Conservation (phyloP, 805 yeast genomes). For the Ogataea sp. region DNA sequence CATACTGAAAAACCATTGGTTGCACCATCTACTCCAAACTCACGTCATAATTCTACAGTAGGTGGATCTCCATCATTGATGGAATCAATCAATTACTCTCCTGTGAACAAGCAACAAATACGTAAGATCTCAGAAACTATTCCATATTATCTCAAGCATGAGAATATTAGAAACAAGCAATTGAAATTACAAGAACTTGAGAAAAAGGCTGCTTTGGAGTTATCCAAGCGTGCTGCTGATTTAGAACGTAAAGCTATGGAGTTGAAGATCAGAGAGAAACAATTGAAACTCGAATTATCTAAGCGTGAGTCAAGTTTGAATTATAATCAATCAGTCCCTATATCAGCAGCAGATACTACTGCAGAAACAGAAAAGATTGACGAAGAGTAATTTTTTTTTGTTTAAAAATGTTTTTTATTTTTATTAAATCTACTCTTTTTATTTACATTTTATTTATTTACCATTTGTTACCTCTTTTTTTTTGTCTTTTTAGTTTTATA, state of each 20-base stretch:
- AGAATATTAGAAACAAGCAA: conserved; percentile 64
- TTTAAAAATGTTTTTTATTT: neutral
- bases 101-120: conserved; percentile 48
- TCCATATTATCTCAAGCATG: conserved; percentile 77
- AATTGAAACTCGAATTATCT: conserved; percentile 34
- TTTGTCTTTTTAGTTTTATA: too few species aligned
- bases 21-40: neutral
- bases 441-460: too few species aligned
- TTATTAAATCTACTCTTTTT: too few species aligned
- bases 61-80: conserved; percentile 12
- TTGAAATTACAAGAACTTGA: conserved; percentile 75
- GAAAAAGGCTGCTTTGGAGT: conserved; percentile 66
- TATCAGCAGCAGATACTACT: too few species aligned
- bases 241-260: conserved; percentile 69
- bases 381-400: neutral
- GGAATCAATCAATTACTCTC: conserved; percentile 11
- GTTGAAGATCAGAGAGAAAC: conserved; percentile 57
- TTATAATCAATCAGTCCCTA: too few species aligned
- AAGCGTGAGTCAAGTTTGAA: neutral
- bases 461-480: too few species aligned
- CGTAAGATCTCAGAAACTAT: conserved; percentile 77
- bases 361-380: too few species aligned
- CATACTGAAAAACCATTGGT: neutral
- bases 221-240: conserved; percentile 66
- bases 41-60: conserved; percentile 2